A percentile compares a stretch with the other conserved stretches of the same genome.
phyloP scores from a whole-genome alignment of 1,139 yeast species.

The Meyerozyma smithsonii region DNA sequence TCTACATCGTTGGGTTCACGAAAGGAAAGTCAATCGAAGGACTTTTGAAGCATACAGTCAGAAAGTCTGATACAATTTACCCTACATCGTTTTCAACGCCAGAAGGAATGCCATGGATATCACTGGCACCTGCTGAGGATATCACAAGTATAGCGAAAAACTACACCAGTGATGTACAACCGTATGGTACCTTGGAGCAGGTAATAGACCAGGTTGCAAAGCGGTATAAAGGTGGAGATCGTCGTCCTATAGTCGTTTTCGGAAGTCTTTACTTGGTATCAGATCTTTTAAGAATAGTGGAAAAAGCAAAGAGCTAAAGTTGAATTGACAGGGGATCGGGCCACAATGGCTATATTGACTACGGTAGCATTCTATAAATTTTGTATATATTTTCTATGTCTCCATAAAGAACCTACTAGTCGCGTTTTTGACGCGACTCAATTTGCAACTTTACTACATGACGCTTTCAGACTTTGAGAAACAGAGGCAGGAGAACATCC shows the following conservation, averaged over 20 bases:
- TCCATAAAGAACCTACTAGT: too few species aligned
- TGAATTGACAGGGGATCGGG: not conserved
- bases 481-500: constrained; percentile 26
- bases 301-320: too few species aligned
- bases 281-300: constrained; percentile 47
- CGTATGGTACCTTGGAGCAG: constrained; percentile 16
- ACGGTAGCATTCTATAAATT: too few species aligned
- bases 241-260: constrained; percentile 53
- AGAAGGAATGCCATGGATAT: constrained; percentile 92
- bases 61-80: constrained; percentile 49
- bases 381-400: too few species aligned
- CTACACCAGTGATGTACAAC: constrained; percentile 12
- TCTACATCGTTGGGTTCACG: constrained; percentile 72
- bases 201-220: constrained; percentile 13
- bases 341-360: too few species aligned
- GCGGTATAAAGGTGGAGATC: constrained; percentile 15
- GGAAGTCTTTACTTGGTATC: constrained; percentile 79
- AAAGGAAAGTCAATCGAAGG: constrained; percentile 59
- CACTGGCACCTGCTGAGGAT: constrained; percentile 14
- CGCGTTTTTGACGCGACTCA: too few species aligned
- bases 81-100: constrained; percentile 64
- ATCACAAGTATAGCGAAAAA: constrained; percentile 12
- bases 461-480: constrained; percentile 4
- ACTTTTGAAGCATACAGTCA: constrained; percentile 49
- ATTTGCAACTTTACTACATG: constrained; percentile 2